phyloP scores from a whole-genome alignment of 495 filamentous ascomycete species.

The Sphaerosporella brunnea region DNA sequence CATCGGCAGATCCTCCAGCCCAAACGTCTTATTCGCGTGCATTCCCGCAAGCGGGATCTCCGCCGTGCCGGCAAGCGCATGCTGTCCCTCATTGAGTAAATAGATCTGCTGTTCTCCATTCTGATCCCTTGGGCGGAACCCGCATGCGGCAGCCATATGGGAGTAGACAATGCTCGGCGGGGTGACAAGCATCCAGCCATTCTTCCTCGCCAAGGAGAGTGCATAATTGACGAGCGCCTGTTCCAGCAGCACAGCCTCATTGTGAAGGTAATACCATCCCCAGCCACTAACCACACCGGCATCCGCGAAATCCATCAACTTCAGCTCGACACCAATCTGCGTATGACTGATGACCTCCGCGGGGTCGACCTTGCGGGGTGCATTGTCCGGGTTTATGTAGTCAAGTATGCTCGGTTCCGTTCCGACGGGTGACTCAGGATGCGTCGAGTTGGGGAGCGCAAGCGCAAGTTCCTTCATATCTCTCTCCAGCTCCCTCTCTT shows the following conservation, averaged over 20 bases:
- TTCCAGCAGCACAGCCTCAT: conserved; percentile 78
- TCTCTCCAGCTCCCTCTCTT: conserved; percentile 40
- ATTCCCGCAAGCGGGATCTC: conserved; percentile 90
- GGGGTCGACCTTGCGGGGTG: conserved; percentile 29
- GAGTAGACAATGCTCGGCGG: conserved; percentile 85
- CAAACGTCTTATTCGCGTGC: conserved; percentile 54
- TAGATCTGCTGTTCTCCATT: conserved; percentile 86
- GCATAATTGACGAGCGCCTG: conserved; percentile 84
- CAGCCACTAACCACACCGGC: conserved; percentile 68
- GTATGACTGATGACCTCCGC: conserved; percentile 49
- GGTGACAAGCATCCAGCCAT: conserved; percentile 54
- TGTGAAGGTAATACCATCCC: conserved; percentile 90
- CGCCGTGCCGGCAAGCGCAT: conserved; percentile 62
- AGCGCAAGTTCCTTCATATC: conserved; percentile 61
- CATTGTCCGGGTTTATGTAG: conserved; percentile 60
- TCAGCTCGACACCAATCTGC: conserved; percentile 61
- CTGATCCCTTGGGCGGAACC: conserved; percentile 82
- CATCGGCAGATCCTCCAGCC: conserved; percentile 45
- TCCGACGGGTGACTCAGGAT: conserved; percentile 54
- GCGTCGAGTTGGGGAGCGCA: conserved; percentile 74
- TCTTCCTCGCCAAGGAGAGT: conserved; percentile 33
- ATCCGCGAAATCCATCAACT: conserved; percentile 66
- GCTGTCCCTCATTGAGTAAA: conserved; percentile 27
- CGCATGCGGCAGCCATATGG: conserved; percentile 76
- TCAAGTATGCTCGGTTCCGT: conserved; percentile 37